phyloP scores from a whole-genome alignment of 2,329 filamentous ascomycete genomes.

The Amphichorda felina region DNA sequence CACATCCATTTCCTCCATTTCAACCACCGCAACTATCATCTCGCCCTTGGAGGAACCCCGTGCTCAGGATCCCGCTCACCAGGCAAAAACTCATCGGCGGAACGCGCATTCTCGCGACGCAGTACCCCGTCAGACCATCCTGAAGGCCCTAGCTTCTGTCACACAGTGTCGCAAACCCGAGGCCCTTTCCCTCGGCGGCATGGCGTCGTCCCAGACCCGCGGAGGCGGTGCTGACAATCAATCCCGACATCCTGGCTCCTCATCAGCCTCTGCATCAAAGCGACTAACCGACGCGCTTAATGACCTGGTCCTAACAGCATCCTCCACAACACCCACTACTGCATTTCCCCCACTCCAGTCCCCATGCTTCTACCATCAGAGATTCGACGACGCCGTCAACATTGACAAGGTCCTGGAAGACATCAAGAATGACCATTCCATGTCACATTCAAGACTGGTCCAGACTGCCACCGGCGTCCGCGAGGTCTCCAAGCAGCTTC shows the following conservation, averaged over 20 bases:
- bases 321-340: conserved; percentile 15
- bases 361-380: conserved; percentile 94
- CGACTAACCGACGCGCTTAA: conserved; percentile 51
- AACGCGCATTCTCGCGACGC: conserved; percentile 45
- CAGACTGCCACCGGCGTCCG: conserved; percentile 92
- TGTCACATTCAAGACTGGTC: conserved; percentile 87
- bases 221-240: conserved; percentile 12
- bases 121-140: conserved; percentile 67
- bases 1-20: conserved; percentile 1
- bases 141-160: conserved; percentile 67
- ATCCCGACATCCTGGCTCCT: neutral
- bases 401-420: conserved; percentile 92
- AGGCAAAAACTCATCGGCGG: conserved; percentile 22
- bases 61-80: neutral
- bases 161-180: conserved; percentile 49
- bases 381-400: conserved; percentile 92
- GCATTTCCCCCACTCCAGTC: conserved; percentile 62
- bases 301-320: conserved; percentile 27
- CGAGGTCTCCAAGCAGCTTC: conserved; percentile 91
- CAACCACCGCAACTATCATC: conserved; percentile 1
- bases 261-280: conserved; percentile 39
- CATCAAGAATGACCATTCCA: conserved; percentile 76
- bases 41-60: neutral
- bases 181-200: conserved; percentile 44
- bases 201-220: conserved; percentile 10